phyloP scores from a whole-genome alignment of 1,284 basidiomycete species.

The Sporisorium graminicola region DNA sequence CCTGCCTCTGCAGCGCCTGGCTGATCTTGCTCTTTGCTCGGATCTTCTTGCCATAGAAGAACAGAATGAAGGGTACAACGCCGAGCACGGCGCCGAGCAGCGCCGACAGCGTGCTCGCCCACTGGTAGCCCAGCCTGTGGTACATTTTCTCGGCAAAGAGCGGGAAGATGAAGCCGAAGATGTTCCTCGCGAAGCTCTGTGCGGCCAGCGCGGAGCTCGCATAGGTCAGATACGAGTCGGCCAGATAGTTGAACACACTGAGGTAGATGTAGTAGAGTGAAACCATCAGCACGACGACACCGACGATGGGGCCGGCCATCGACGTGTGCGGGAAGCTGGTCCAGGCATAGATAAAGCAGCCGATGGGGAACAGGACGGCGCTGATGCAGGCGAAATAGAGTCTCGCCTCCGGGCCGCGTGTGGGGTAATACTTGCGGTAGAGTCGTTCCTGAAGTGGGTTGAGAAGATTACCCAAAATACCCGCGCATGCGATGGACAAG shows the following conservation, averaged over 20 bases:
- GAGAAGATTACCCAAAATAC: slow-evolving; percentile 76
- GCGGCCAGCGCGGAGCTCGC: slow-evolving; percentile 83
- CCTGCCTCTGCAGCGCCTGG: slow-evolving; percentile 37
- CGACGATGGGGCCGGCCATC: slow-evolving; percentile 68
- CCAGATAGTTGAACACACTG: slow-evolving; percentile 75
- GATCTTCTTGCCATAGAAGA: slow-evolving; percentile 77
- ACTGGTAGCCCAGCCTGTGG: slow-evolving; percentile 75
- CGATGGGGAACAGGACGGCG: slow-evolving; percentile 55
- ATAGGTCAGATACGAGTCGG: slow-evolving; percentile 72
- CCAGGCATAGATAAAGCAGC: slow-evolving; percentile 63
- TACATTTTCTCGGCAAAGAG: slow-evolving; percentile 73
- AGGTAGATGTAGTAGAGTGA: slow-evolving; percentile 68
- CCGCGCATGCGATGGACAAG: slow-evolving; percentile 49
- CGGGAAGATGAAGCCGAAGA: slow-evolving; percentile 57
- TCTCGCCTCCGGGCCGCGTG: slow-evolving; percentile 71
- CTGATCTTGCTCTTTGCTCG: slow-evolving; percentile 75
- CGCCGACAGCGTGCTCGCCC: slow-evolving; percentile 79
- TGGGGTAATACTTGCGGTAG: slow-evolving; percentile 34
- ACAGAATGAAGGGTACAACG: slow-evolving; percentile 77
- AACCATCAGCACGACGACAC: slow-evolving; percentile 56
- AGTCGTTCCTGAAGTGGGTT: slow-evolving; percentile 71
- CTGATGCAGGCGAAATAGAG: slow-evolving; percentile 70
- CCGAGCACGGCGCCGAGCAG: slow-evolving; percentile 76
- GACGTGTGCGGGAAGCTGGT: slow-evolving; percentile 65
- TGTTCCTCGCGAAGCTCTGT: slow-evolving; percentile 78